phyloP scores from a whole-genome alignment of 805 yeast genomes.

The Jamesozyma hellenica region DNA sequence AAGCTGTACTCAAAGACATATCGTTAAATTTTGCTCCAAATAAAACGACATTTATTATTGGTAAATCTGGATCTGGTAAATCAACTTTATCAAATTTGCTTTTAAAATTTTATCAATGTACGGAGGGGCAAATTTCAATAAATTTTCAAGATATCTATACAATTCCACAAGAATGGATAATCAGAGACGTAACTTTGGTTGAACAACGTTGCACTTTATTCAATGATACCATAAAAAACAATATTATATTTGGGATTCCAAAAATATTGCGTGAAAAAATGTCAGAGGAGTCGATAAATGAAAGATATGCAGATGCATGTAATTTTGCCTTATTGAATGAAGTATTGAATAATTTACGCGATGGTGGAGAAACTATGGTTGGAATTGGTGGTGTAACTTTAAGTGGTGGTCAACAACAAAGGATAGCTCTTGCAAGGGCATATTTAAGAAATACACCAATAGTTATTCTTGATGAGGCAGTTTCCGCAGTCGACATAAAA shows the following conservation, averaged over 20 bases:
- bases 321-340: slow-evolving; percentile 43
- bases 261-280: not conserved
- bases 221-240: slow-evolving; percentile 50
- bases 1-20: slow-evolving; percentile 39
- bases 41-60: slow-evolving; percentile 55
- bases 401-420: slow-evolving; percentile 89
- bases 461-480: slow-evolving; percentile 74
- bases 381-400: slow-evolving; percentile 39
- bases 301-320: slow-evolving; percentile 35
- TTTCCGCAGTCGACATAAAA: slow-evolving; percentile 64
- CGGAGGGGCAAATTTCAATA: slow-evolving; percentile 47
- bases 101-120: slow-evolving; percentile 44
- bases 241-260: slow-evolving; percentile 44
- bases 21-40: slow-evolving; percentile 38
- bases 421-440: slow-evolving; percentile 80
- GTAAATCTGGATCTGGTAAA: slow-evolving; percentile 89
- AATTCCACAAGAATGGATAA: slow-evolving; percentile 43
- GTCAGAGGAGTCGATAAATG: slow-evolving; percentile 5
- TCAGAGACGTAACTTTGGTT: slow-evolving; percentile 56
- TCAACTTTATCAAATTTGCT: slow-evolving; percentile 66
- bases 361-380: slow-evolving; percentile 46
- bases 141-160: slow-evolving; percentile 41
- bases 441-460: slow-evolving; percentile 61
- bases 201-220: slow-evolving; percentile 65
- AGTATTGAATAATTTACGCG: slow-evolving; percentile 38